phyloP scores from a whole-genome alignment of 2,329 filamentous ascomycete species.

The Botryotinia globosa region DNA sequence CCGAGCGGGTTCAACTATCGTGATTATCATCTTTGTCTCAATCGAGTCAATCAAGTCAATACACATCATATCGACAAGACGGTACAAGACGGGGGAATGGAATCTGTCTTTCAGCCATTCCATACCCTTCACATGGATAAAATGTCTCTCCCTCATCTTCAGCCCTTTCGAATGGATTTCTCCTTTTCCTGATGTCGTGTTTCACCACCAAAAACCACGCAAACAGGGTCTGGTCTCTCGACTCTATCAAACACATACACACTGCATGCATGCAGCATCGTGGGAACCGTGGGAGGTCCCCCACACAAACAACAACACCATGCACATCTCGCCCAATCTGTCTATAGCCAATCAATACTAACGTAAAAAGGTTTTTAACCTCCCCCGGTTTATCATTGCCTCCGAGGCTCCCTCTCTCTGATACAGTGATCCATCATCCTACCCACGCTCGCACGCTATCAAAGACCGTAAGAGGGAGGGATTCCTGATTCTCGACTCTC shows the following conservation, averaged over 20 bases:
- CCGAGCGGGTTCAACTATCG: not conserved
- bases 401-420: too few species aligned
- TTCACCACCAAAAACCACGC: not conserved
- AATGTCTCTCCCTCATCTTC: not conserved
- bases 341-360: constrained; percentile 11
- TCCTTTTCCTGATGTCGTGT: not conserved
- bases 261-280: not conserved
- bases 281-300: not conserved
- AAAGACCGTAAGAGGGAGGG: not conserved
- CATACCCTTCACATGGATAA: not conserved
- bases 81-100: not conserved
- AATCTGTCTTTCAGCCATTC: not conserved
- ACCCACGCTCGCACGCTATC: not conserved
- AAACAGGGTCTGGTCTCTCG: constrained; percentile 8
- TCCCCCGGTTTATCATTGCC: not conserved
- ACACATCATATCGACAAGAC: not conserved
- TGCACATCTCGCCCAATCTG: not conserved
- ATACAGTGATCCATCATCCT: too few species aligned
- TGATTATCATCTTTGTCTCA: not conserved
- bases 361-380: constrained; percentile 11
- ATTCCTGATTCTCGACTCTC: constrained; percentile 5
- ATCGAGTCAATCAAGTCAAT: not conserved
- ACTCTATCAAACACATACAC: not conserved
- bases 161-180: not conserved
- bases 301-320: not conserved